These are phyloP conservation scores for Hansenula sp. DNA, from an alignment of 1,139 yeast genomes.

Conservation along the genomic window DNA sequence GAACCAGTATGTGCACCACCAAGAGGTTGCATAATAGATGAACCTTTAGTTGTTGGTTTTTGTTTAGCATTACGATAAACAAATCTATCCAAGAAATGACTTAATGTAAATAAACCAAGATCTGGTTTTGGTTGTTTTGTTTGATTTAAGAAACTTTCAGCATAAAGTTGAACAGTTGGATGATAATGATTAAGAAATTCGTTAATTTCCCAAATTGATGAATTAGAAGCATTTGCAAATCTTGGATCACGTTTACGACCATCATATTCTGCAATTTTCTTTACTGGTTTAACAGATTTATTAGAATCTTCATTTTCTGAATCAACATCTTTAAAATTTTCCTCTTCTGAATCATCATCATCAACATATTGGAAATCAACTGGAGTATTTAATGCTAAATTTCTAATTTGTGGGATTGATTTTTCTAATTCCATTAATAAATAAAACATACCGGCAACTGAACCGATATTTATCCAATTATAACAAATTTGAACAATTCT, in stretches of 20 bases:
- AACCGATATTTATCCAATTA: constrained; percentile 86
- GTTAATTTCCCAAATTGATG: constrained; percentile 83
- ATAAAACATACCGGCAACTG: constrained; percentile 84
- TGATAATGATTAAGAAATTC: constrained; percentile 80
- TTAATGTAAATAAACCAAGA: constrained; percentile 77
- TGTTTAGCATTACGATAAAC: constrained; percentile 91
- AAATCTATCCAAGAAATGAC: constrained; percentile 92
- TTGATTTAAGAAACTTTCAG: constrained; percentile 51
- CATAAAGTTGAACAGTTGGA: constrained; percentile 85
- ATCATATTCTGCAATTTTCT: constrained; percentile 49
- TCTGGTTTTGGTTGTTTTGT: constrained; percentile 66
- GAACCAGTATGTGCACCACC: constrained; percentile 81
- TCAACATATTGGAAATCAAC: constrained; percentile 30
- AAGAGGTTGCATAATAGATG: constrained; percentile 96
- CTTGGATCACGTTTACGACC: constrained; percentile 88
- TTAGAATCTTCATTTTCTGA: constrained; percentile 15
- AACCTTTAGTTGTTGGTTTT: constrained; percentile 67
- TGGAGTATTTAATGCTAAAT: constrained; percentile 41
- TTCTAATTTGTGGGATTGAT: constrained; percentile 45
- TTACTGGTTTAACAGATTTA: constrained; percentile 1
- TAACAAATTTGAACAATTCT: constrained; percentile 81
- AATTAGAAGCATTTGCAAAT: constrained; percentile 72
- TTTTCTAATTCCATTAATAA: constrained; percentile 66
- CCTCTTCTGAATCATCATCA: constrained; percentile 28
- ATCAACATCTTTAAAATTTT: constrained; percentile 19